Percentiles rank a stretch among this genome's conserved stretches.
phyloP scores from a whole-genome alignment of 768 basidiomycete species.

The Naganishia vishniacii region DNA sequence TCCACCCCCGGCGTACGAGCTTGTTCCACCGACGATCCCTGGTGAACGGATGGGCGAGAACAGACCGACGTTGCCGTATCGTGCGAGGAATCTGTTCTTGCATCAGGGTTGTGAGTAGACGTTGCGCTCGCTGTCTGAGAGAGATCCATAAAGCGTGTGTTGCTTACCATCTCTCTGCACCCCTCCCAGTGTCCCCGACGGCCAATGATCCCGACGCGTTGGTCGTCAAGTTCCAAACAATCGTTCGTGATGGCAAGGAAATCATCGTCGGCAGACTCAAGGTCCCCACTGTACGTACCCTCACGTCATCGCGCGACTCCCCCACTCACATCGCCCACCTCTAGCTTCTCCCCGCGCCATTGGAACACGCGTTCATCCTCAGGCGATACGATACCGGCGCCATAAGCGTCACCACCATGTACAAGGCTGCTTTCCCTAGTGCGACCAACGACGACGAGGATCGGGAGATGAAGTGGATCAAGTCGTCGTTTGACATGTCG shows the following conservation, averaged over 20 bases:
- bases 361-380: slow-evolving; percentile 83
- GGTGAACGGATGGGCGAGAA: not conserved
- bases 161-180: not conserved
- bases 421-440: slow-evolving; percentile 83
- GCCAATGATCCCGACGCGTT: slow-evolving; percentile 35
- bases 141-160: too few species aligned
- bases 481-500: slow-evolving; percentile 65
- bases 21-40: slow-evolving; percentile 7
- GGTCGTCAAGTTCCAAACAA: slow-evolving; percentile 81
- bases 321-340: slow-evolving; percentile 29
- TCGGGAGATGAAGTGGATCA: slow-evolving; percentile 73
- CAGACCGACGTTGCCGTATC: slow-evolving; percentile 18
- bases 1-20: slow-evolving; percentile 17
- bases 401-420: slow-evolving; percentile 90
- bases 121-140: too few species aligned
- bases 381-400: slow-evolving; percentile 89
- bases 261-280: slow-evolving; percentile 86
- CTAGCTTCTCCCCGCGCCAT: slow-evolving; percentile 53
- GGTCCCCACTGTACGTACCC: slow-evolving; percentile 65
- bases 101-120: slow-evolving; percentile 12
- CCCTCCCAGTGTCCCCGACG: slow-evolving; percentile 4
- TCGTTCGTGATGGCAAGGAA: slow-evolving; percentile 77
- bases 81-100: slow-evolving; percentile 22
- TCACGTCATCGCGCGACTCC: slow-evolving; percentile 25
- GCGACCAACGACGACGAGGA: slow-evolving; percentile 72